Percentiles rank a stretch among this genome's conserved stretches.
These are phyloP conservation scores for Kwoniella botswanensis DNA, from an alignment of 768 basidiomycete species.

Conservation along the genomic window DNA sequence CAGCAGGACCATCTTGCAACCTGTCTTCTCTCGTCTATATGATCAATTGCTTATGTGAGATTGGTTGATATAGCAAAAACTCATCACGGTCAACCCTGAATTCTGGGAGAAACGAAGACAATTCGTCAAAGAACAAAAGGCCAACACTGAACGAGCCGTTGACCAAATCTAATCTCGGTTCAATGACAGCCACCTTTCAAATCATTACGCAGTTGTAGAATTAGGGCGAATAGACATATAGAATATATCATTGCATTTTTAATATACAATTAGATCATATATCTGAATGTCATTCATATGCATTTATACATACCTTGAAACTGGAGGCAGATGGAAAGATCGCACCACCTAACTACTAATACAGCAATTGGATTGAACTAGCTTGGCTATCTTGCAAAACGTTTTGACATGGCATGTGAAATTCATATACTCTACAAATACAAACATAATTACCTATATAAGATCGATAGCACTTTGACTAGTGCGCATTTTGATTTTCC, in stretches of 20 bases:
- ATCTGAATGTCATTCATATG: conserved; percentile 2
- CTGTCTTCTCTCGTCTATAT: not conserved
- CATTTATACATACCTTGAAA: conserved; percentile 4
- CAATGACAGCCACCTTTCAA: not conserved
- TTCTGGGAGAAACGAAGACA: conserved; percentile 31
- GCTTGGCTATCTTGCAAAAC: too few relatives aligned
- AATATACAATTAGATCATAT: not conserved
- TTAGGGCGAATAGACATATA: conserved; percentile 1
- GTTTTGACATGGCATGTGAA: not conserved
- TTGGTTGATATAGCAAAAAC: conserved; percentile 19
- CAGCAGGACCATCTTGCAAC: not conserved
- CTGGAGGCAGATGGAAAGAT: not conserved
- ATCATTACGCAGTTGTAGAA: conserved; percentile 1
- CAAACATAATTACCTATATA: conserved; percentile 13
- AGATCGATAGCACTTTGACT: conserved; percentile 9
- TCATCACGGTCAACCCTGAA: conserved; percentile 27
- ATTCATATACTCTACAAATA: conserved; percentile 17
- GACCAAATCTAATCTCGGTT: conserved; percentile 25
- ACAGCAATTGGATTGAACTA: too few relatives aligned
- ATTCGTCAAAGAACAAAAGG: conserved; percentile 11
- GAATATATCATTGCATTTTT: conserved; percentile 2
- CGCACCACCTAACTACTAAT: too few relatives aligned
- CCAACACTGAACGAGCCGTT: conserved; percentile 20
- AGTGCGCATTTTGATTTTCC: not conserved
- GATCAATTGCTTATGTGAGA: not conserved